phyloP scores from a whole-genome alignment of 2,329 filamentous ascomycete genomes.

The Fusarium napiforme region DNA sequence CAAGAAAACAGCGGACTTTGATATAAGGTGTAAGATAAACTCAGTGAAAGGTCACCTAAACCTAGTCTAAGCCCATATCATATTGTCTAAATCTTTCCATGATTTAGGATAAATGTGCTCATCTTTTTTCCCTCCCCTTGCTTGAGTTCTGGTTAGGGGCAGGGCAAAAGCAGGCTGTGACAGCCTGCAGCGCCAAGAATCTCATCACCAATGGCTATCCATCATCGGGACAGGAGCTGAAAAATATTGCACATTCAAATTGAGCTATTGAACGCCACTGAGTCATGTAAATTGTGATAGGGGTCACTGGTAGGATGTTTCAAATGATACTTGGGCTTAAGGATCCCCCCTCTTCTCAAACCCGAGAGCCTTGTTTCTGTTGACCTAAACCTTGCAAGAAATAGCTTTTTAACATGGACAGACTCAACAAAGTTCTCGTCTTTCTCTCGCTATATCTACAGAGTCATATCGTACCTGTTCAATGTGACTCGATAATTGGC shows the following conservation, averaged over 20 bases:
- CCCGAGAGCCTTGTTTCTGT: neutral
- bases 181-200: neutral
- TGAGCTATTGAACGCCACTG: neutral
- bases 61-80: too few species aligned
- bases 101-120: too few species aligned
- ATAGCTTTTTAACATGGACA: neutral
- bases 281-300: neutral
- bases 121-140: rapidly evolving
- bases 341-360: neutral
- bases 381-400: neutral
- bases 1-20: too few species aligned
- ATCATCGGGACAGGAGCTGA: neutral
- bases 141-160: neutral
- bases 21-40: too few species aligned
- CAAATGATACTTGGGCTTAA: neutral
- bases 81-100: too few species aligned
- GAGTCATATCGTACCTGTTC: rapidly evolving
- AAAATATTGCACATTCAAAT: neutral
- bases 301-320: neutral
- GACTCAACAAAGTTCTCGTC: rapidly evolving
- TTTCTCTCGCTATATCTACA: rapidly evolving
- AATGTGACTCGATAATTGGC: neutral
- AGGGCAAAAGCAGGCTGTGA: neutral
- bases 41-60: too few species aligned
- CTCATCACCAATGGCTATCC: neutral